phyloP scores from a whole-genome alignment of 2,329 filamentous ascomycete genomes.

The Metarhizium album region DNA sequence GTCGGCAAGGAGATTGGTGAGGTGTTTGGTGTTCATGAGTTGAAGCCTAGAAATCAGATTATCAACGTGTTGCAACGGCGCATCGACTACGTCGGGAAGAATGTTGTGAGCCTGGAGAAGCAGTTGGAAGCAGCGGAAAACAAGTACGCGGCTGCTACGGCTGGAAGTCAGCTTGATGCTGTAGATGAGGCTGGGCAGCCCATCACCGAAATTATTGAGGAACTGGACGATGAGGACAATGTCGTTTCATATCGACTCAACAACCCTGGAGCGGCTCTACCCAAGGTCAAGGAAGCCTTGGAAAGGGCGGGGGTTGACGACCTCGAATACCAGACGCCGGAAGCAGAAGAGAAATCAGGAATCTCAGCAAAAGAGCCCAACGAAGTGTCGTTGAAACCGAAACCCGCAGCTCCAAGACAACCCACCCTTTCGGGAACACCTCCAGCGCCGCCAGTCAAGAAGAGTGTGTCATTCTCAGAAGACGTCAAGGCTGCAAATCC shows the following conservation, averaged over 20 bases:
- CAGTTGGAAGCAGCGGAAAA: conserved; percentile 59
- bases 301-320: conserved; percentile 63
- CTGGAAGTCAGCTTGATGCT: conserved; percentile 48
- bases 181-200: conserved; percentile 61
- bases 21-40: conserved; percentile 25
- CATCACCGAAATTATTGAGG: conserved; percentile 83
- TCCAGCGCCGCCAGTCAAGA: conserved; percentile 25
- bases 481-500: conserved; percentile 32
- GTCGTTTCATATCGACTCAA: conserved; percentile 59
- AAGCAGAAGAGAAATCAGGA: background rate
- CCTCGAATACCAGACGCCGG: conserved; percentile 12
- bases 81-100: conserved; percentile 82
- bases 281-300: conserved; percentile 60
- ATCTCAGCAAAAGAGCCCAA: background rate
- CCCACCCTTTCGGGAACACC: background rate
- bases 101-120: conserved; percentile 63
- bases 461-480: conserved; percentile 52
- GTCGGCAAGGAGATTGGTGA: conserved; percentile 44
- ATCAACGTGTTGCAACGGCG: conserved; percentile 56
- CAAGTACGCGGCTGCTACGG: conserved; percentile 53
- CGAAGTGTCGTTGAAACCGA: background rate
- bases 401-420: background rate
- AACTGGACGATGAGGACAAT: conserved; percentile 84
- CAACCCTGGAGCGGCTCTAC: conserved; percentile 55
- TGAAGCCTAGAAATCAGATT: conserved; percentile 32